A percentile compares a stretch with the other conserved stretches of the same genome.
These are phyloP conservation scores for Amylostereum areolatum DNA, from an alignment of 1,284 basidiomycete species.

Conservation along the genomic window DNA sequence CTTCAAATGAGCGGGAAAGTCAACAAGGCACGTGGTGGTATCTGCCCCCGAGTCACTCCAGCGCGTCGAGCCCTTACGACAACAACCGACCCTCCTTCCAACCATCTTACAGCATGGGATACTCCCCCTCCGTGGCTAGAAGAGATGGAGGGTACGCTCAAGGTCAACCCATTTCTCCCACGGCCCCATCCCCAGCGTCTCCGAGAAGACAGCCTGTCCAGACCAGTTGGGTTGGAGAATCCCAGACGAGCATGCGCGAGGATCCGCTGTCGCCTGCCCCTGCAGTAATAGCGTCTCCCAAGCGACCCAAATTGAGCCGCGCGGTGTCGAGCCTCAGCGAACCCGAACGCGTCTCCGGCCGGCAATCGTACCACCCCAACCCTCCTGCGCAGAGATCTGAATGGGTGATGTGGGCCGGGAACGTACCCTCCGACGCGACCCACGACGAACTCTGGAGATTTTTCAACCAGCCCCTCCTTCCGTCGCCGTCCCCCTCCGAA, in stretches of 20 bases:
- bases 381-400: conserved; percentile 74
- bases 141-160: conserved; percentile 15
- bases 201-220: conserved; percentile 13
- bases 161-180: conserved; percentile 13
- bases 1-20: conserved; percentile 29
- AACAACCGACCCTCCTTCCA: conserved; percentile 32
- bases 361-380: conserved; percentile 50
- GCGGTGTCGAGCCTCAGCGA: conserved; percentile 2
- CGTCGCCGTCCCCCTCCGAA: conserved; percentile 11
- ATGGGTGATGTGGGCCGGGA: conserved; percentile 96
- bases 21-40: conserved; percentile 54
- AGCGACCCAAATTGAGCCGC: conserved; percentile 11
- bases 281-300: background rate
- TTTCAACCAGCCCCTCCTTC: conserved; percentile 51
- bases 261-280: background rate
- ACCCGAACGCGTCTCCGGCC: conserved; percentile 9
- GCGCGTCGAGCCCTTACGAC: conserved; percentile 29
- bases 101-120: conserved; percentile 30
- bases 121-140: conserved; percentile 9
- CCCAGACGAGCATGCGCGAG: conserved; percentile 1
- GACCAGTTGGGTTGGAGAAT: conserved; percentile 1
- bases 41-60: conserved; percentile 34
- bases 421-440: conserved; percentile 79
- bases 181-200: conserved; percentile 5
- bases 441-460: conserved; percentile 88